A percentile compares a stretch with the other conserved stretches of the same genome.
Conservation (phyloP, 2,329 filamentous ascomycete species). For the Chrysosphaeria jannelii region DNA sequence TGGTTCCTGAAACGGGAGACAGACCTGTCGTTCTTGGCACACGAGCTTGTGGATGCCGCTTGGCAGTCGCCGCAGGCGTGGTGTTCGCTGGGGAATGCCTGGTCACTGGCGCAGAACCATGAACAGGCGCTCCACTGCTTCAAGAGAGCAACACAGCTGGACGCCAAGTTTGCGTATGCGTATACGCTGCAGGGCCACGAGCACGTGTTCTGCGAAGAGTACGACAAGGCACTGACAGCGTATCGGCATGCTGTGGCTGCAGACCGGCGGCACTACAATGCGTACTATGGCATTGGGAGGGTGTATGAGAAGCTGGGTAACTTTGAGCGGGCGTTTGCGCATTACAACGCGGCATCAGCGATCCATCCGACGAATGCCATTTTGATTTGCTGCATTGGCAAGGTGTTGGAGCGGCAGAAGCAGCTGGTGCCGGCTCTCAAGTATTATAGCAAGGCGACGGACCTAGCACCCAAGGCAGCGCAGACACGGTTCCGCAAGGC, state of each 20-base stretch:
- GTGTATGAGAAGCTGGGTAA: conserved; percentile 80
- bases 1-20: conserved; percentile 90
- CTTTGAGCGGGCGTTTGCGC: conserved; percentile 67
- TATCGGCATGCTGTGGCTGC: conserved; percentile 68
- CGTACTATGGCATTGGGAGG: conserved; percentile 70
- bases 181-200: conserved; percentile 92
- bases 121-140: conserved; percentile 89
- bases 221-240: conserved; percentile 68
- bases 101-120: conserved; percentile 72
- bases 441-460: conserved; percentile 57
- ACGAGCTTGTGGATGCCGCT: conserved; percentile 63
- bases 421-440: conserved; percentile 48
- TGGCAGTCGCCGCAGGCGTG: conserved; percentile 83
- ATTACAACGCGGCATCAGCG: conserved; percentile 61
- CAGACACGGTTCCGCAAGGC: conserved; percentile 85
- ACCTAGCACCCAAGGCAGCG: conserved; percentile 51
- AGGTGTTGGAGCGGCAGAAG: conserved; percentile 67
- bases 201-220: conserved; percentile 86
- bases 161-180: conserved; percentile 77
- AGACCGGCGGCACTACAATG: conserved; percentile 80
- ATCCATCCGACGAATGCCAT: conserved; percentile 92
- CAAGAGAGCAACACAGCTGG: conserved; percentile 70
- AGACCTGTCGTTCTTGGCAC: conserved; percentile 70
- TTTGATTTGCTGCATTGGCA: conserved; percentile 72
- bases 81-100: conserved; percentile 87